Evolutionary conservation across 768 basidiomycete genomes (phyloP), one percentile per base, ranked within the genome.

Genomic region (Hydnomerulius pinastri): DNA sequence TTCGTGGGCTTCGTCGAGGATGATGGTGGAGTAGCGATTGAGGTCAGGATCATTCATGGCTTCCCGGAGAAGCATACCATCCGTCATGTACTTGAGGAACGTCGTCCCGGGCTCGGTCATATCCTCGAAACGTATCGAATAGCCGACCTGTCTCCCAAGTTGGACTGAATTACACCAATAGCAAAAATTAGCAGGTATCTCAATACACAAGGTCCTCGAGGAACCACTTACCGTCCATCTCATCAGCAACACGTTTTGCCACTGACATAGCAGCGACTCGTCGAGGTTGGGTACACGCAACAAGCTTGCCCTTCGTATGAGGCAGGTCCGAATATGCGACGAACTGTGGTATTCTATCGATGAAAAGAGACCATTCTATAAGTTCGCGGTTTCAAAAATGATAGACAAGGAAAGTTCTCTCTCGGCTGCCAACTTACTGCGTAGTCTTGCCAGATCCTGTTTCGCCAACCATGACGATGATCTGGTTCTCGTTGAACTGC

Each of bases 31-130:
- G 69, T 99, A 99, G 4, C 94, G 84, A 23, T 79, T 76, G 32
- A 98, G 81, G 17, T 82, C 79, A 8, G 92, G 89, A 70, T 98
- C 96, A 70, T 95, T 92, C 95, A 98, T 99, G 4, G 93, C 94
- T 73, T 97, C 94, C 17, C 94, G 86, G n/a, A 96, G 82, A 48
- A 92, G 85, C 94, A 98, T 97, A 81, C 96, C 97, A 60, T 99
- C 97, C 13, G 97, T 99, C 95, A 98, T 97, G 75, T 99, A 98
- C 68, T 97, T 98, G 56, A 99, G 77, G 71, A 99, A 97, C 0
- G 97, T 98, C 75, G 58, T 91, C 81, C 36, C 96, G 89, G 90
- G 93, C 88, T 68, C 68, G 11, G 67, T 68, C 67, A 68, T 70
- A 67, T 98, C 97, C 70, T 99, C 96, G 68, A 98, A 99, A 67